Percentiles rank a stretch among this genome's conserved stretches.
Evolutionary conservation across 495 filamentous ascomycete genomes (phyloP).

Genomic region (Penicillium turbatum): DNA sequence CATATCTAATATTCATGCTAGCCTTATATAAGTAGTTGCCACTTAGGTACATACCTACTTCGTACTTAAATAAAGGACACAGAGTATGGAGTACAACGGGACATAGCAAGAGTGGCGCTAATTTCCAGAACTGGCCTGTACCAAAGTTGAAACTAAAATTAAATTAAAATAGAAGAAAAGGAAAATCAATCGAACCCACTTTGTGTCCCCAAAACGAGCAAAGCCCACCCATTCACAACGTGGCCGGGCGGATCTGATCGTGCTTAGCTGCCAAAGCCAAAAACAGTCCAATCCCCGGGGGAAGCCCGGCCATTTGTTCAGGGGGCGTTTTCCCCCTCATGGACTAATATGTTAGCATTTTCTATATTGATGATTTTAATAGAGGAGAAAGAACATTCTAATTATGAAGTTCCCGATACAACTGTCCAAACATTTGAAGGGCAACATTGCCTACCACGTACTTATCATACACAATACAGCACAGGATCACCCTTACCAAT

Average conservation of each 20-base stretch:
- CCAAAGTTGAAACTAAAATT: constrained; percentile 4
- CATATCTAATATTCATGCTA: neutral
- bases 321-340: neutral
- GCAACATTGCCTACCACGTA: too few relatives aligned
- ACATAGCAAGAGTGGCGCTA: neutral
- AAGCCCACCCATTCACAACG: constrained; percentile 34
- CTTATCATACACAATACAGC: neutral
- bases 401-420: neutral
- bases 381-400: neutral
- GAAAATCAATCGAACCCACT: constrained; percentile 5
- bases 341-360: neutral
- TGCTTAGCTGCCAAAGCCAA: constrained; percentile 29
- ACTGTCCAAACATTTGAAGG: too few relatives aligned
- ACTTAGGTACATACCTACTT: too few relatives aligned
- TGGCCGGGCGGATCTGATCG: constrained; percentile 33
- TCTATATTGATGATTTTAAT: too few relatives aligned
- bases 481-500: neutral
- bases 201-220: constrained; percentile 21
- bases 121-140: constrained; percentile 9
- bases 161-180: neutral
- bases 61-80: too few relatives aligned
- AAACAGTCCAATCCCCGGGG: constrained; percentile 1
- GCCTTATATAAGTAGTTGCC: too few relatives aligned
- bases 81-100: too few relatives aligned
- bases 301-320: neutral